A percentile compares a stretch with the other conserved stretches of the same genome.
Conservation (phyloP, 2,329 filamentous ascomycete species). For the Cucurbitaria berberidis region DNA sequence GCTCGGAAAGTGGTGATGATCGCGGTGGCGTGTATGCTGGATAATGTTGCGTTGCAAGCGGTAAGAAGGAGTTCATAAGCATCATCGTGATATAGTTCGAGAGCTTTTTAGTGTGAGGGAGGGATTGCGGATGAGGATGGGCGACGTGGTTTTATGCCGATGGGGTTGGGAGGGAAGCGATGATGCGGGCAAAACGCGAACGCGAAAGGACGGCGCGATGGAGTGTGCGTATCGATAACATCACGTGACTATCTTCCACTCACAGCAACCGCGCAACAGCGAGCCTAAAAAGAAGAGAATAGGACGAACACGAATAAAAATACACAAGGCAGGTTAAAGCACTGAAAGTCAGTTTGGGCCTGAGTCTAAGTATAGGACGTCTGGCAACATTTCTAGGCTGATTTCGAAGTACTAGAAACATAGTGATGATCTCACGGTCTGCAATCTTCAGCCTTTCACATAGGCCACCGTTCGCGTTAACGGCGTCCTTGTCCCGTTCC, state of each 20-base stretch:
- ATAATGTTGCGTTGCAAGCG: constrained; percentile 31
- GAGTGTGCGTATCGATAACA: constrained; percentile 16
- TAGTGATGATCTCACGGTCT: no score
- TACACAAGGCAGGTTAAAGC: no score
- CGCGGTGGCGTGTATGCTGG: constrained; percentile 38
- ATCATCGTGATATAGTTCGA: constrained; percentile 26
- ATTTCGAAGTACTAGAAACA: no score
- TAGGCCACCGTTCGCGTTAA: no score
- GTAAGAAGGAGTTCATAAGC: constrained; percentile 36
- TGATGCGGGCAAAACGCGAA: constrained; percentile 17
- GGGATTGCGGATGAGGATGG: not conserved
- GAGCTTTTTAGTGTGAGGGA: not conserved
- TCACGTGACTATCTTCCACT: constrained; percentile 11
- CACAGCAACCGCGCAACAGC: no score
- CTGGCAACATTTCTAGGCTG: no score
- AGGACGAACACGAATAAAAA: no score
- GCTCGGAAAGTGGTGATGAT: constrained; percentile 55
- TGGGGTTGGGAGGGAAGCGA: constrained; percentile 8
- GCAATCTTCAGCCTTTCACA: no score
- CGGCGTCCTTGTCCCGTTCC: no score
- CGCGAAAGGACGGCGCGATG: constrained; percentile 8
- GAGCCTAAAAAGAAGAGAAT: no score
- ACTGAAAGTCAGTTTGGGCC: no score
- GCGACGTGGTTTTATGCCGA: constrained; percentile 1
- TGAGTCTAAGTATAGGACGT: no score